Evolutionary conservation across 2,329 filamentous ascomycete species (phyloP).

Genomic region (Sporothrix euskadiensis): DNA sequence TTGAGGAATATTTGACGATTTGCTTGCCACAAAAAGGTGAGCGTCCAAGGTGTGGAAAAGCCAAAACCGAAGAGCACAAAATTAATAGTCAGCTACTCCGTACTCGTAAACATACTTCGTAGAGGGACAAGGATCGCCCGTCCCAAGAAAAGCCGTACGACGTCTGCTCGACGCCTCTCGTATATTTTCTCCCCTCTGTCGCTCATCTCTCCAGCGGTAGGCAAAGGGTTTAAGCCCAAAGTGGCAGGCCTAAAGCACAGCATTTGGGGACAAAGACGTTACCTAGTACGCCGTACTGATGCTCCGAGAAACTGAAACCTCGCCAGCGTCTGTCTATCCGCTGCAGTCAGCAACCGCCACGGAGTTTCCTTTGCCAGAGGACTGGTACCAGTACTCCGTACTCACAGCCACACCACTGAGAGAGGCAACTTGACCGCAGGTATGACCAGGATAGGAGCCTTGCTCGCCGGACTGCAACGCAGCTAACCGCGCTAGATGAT

Average conservation of each 20-base stretch:
- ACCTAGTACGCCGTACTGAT: background rate
- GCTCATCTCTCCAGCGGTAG: background rate
- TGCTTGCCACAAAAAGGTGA: too few species aligned
- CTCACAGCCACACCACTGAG: too few species aligned
- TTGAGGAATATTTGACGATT: background rate
- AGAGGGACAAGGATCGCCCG: too few species aligned
- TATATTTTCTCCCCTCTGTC: background rate
- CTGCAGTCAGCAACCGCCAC: background rate
- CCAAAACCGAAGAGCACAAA: background rate
- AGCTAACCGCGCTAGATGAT: conserved; percentile 11
- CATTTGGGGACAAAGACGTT: too few species aligned
- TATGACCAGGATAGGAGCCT: background rate
- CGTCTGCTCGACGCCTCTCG: background rate
- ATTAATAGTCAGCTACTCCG: background rate
- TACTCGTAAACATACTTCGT: too few species aligned
- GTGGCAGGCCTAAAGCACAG: background rate
- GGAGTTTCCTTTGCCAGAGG: background rate
- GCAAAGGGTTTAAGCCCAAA: background rate
- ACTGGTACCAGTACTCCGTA: background rate
- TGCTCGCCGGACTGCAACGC: conserved; percentile 2
- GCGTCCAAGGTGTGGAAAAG: too few species aligned
- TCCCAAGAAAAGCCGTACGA: background rate
- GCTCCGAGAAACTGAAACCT: background rate
- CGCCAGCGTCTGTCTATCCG: background rate
- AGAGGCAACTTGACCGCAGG: background rate